phyloP scores from a whole-genome alignment of 345 rosid species.

The Orychophragmus violaceus region DNA sequence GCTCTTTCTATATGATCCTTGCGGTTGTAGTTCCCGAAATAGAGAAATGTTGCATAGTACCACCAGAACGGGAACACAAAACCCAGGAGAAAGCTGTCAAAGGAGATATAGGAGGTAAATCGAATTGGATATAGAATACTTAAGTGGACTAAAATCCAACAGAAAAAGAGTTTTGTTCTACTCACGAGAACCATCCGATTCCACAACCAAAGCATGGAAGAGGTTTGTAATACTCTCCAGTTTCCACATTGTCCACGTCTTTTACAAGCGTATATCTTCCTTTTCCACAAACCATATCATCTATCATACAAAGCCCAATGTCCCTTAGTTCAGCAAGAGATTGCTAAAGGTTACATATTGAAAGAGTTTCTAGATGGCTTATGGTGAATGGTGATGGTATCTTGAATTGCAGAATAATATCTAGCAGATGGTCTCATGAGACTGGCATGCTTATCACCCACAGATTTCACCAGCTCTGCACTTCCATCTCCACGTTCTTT shows the following conservation, averaged over 20 bases:
- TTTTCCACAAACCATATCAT: conserved; percentile 39
- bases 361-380: background rate
- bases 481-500: conserved; percentile 22
- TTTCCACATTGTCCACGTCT: conserved; percentile 58
- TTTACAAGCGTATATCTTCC: conserved; percentile 54
- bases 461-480: conserved; percentile 46
- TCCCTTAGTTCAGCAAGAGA: conserved; percentile 6
- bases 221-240: conserved; percentile 69
- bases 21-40: too few relatives aligned
- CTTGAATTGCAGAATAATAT: conserved; percentile 47
- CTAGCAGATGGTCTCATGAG: conserved; percentile 72
- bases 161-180: too few relatives aligned
- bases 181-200: too few relatives aligned
- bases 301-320: conserved; percentile 24
- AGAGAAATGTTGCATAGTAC: too few relatives aligned
- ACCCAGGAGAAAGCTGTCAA: too few relatives aligned
- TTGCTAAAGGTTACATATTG: background rate
- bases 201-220: conserved; percentile 96
- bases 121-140: too few relatives aligned
- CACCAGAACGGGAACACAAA: too few relatives aligned
- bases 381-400: conserved; percentile 27
- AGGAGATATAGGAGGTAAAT: too few relatives aligned
- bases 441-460: conserved; percentile 55
- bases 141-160: too few relatives aligned
- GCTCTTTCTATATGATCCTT: too few relatives aligned